Percentiles rank a stretch among this genome's conserved stretches.
Conservation (phyloP, 2,329 filamentous ascomycete genomes). For the Phialophora expanda region DNA sequence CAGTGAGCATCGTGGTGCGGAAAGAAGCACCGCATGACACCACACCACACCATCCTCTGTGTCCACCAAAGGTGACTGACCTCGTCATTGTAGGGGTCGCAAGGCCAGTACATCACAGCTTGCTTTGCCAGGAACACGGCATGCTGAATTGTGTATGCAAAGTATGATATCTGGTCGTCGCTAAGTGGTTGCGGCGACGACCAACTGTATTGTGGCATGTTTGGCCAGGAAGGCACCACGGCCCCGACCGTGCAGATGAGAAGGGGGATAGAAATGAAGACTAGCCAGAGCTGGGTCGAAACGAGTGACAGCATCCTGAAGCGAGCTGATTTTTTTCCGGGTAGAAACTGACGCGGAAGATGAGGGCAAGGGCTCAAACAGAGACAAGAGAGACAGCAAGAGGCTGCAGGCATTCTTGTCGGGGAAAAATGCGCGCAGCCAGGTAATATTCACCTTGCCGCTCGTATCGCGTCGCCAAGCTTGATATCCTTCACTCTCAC, state of each 20-base stretch:
- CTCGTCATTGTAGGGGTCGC: background rate
- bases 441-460: background rate
- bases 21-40: background rate
- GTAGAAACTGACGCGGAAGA: background rate
- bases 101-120: conserved; percentile 1
- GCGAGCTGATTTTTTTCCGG: background rate
- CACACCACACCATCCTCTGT: background rate
- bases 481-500: background rate
- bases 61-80: background rate
- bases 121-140: background rate
- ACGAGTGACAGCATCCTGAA: background rate
- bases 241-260: background rate
- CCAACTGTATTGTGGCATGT: background rate
- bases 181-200: background rate
- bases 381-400: background rate
- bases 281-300: background rate
- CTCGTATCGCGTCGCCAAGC: background rate
- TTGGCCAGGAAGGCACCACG: background rate
- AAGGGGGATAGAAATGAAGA: background rate
- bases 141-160: background rate
- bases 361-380: background rate
- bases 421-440: background rate
- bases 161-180: conserved; percentile 1
- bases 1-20: background rate
- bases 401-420: background rate